Base-by-base conservation (phyloP, 2,329 filamentous ascomycete species). In the Fusarium pseudoanthophilum region DNA sequence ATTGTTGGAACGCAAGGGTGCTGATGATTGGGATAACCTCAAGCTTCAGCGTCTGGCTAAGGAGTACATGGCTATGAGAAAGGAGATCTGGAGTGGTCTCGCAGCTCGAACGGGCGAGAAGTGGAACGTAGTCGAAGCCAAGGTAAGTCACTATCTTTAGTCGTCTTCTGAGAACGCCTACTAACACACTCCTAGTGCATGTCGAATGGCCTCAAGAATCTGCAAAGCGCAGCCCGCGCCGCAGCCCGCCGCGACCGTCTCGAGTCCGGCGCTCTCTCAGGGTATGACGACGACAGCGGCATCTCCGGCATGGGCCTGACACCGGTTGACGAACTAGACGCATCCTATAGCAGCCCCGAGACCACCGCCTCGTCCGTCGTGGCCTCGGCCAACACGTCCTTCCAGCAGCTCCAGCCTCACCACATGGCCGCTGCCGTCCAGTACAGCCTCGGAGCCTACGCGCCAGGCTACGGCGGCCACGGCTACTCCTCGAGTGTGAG, bases 161-260 rank as follows among this genome's bases (percentile, higher is more conserved):
- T 4, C 0, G 8, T 5, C 14, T 10, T 2, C 3, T 21, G 14
- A 46, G 28, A 40, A n/a, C 6, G 16, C 7, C 7, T n/a, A 5
- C 59, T 74, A 39, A 77, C 42, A 10, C n/a, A 15, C 20, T 15
- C 2, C 24, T 74, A 95, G 93, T 94, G 92, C 83, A 93, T 96
- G 91, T 91, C 92, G 80, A 93, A 92, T 79, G 93, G 94, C 40
- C 85, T 95, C 77, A 95, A 95, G 84, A 95, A 93, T 81, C 87
- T 96, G 65, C 91, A 92, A 80, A 90, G 91, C 76, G 89, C 90
- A 59, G 87, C 91, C 73, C 89, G 92, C 70, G 88, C 91, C 63
- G 90, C 88, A 65, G 86, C 89, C 66, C 89, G 91, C 73, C 91
- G 91, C 77, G 91, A 91, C 83, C 89, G 89, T 68, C 83, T 89